A percentile compares a stretch with the other conserved stretches of the same genome.
Conservation (phyloP, 169 alveolate species). For the Eimeria falciformis region DNA sequence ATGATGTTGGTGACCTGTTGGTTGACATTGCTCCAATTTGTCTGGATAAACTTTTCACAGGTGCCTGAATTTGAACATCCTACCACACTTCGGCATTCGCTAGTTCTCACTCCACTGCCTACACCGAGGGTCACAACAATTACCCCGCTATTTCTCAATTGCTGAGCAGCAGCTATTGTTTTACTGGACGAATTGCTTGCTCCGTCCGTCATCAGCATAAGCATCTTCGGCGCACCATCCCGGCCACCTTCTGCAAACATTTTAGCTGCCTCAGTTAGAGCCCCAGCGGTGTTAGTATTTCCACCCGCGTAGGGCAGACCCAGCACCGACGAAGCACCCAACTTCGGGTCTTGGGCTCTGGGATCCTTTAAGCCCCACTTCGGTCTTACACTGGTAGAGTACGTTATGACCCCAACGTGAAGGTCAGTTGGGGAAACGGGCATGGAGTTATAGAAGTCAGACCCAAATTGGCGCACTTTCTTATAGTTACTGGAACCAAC, state of each 20-base stretch:
- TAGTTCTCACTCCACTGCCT: slow-evolving; percentile 18
- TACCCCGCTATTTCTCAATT: slow-evolving; percentile 29
- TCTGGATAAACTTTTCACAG: slow-evolving; percentile 47
- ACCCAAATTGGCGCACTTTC: slow-evolving; percentile 35
- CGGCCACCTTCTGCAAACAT: no score
- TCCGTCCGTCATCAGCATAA: slow-evolving; percentile 70
- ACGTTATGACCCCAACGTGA: slow-evolving; percentile 19
- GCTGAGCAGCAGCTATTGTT: slow-evolving; percentile 9
- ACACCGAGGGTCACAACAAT: slow-evolving; percentile 53
- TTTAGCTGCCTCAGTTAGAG: not conserved
- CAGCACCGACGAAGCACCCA: not conserved
- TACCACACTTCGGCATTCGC: slow-evolving; percentile 54
- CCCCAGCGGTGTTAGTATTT: slow-evolving; percentile 37
- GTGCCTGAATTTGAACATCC: not conserved
- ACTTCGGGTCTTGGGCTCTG: not conserved
- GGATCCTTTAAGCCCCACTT: slow-evolving; percentile 45
- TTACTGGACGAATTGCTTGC: not conserved
- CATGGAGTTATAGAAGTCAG: not conserved
- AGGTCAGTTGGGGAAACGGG: slow-evolving; percentile 56
- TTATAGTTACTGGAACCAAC: slow-evolving; percentile 21
- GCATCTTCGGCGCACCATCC: slow-evolving; percentile 43
- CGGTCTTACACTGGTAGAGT: not conserved
- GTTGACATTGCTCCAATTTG: slow-evolving; percentile 61
- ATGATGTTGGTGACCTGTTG: not conserved
- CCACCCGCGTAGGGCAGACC: slow-evolving; percentile 21